phyloP scores from a whole-genome alignment of 805 yeast species.

The Candida patagonica region DNA sequence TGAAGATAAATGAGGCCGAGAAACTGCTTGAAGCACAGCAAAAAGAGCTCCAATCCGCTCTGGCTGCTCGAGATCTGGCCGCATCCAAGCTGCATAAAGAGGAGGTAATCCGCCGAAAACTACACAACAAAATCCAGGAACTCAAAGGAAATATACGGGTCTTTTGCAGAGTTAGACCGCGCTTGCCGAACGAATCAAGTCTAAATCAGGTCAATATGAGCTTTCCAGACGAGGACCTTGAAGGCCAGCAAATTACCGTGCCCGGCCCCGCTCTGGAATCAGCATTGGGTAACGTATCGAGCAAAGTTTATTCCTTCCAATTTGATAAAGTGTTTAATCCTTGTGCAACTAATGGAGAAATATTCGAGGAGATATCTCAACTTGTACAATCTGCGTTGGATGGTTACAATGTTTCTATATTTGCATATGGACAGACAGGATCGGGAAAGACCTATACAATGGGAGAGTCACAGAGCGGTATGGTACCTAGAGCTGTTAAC shows the following conservation, averaged over 20 bases:
- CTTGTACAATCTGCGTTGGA: conserved; percentile 77
- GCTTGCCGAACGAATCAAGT: conserved; percentile 19
- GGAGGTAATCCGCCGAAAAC: conserved; percentile 48
- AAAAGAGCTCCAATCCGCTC: conserved; percentile 21
- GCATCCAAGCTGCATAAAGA: conserved; percentile 35
- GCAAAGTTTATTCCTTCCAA: conserved; percentile 36
- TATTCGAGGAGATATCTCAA: conserved; percentile 81
- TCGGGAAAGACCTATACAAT: conserved; percentile 93
- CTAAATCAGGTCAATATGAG: conserved; percentile 24
- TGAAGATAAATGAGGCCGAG: neutral
- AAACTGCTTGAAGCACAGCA: conserved; percentile 2
- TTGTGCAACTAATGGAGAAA: conserved; percentile 43
- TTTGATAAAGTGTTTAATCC: conserved; percentile 74
- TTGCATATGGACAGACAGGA: conserved; percentile 96
- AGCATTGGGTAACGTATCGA: conserved; percentile 16
- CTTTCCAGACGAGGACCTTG: conserved; percentile 25
- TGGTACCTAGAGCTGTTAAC: conserved; percentile 66
- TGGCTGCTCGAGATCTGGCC: conserved; percentile 24
- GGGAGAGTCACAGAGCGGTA: conserved; percentile 63
- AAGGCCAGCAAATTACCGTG: conserved; percentile 19
- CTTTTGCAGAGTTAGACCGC: conserved; percentile 76
- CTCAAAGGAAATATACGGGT: conserved; percentile 89
- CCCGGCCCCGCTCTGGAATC: conserved; percentile 17
- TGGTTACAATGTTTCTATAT: conserved; percentile 86
- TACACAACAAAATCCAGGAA: conserved; percentile 74